Evolutionary conservation across 306 rosid species (phyloP), one percentile per base, ranked within the genome.

Genomic region (Hippophae gyantsensis): DNA sequence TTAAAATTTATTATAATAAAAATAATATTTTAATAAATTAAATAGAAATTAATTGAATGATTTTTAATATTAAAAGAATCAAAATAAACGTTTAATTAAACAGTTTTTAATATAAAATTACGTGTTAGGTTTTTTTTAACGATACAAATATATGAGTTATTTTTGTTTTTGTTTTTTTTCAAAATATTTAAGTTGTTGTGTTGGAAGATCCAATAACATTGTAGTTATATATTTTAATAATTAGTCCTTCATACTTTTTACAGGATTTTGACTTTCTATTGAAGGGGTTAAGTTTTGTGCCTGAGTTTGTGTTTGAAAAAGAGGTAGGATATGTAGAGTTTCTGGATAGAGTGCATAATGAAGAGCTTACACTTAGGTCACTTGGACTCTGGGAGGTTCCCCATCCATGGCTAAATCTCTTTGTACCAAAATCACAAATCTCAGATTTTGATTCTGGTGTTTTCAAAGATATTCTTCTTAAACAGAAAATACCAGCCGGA

Each of bases 321-420:
- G 88, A 93, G 9, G 85, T 57, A 3, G 23, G 80, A 0, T 86
- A 86, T 13, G 68, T 73, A 38, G 86, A 84, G 14, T 93, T 93
- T 74, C 64, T 88, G 3, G 60, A 88, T 62, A 73, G 99, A 66
- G 95, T 93, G 42, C 82, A 48, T 13, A 0, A 2, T 0, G 86
- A 73, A 27, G 95, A 93, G 78, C 48, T 69, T 43, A 5, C 9
- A 1, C 81, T 86, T 23, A 69, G 78, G 13, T 5, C 74, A 25
- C 55, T 74, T 57, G 97, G 95, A 13, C 68, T 76, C 0, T 88
- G 99, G 99, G 85, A 88, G 0, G 56, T 81, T 10, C 79, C 97
- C 54, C 99, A 93, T 75, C 99, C 99, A 18, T 93, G 99, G 96
- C 4, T 93, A 26, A 84, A 88, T 74, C 64, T 93, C 43, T 86